Evolutionary conservation across 495 filamentous ascomycete genomes (phyloP).

Genomic region (Aspergillus indologenus): DNA sequence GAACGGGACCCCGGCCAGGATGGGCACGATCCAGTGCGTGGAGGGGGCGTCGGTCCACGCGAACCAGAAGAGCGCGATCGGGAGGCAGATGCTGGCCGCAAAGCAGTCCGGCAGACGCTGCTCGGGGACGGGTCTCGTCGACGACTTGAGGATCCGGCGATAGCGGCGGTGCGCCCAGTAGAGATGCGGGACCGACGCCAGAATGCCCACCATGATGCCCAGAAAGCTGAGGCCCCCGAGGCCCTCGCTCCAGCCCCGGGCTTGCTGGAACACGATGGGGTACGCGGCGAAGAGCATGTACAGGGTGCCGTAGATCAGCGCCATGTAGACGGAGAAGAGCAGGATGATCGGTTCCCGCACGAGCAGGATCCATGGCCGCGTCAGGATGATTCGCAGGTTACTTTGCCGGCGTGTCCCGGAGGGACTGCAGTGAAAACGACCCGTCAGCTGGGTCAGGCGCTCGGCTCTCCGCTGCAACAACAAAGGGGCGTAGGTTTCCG

Average conservation of each 20-base stretch:
- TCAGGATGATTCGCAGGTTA: too few relatives aligned
- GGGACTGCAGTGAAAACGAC: not conserved
- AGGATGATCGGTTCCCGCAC: slow-evolving; percentile 1
- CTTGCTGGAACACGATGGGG: slow-evolving; percentile 2
- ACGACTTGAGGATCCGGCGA: too few relatives aligned
- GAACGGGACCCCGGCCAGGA: not conserved
- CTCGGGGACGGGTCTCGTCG: not conserved
- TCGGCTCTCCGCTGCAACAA: not conserved
- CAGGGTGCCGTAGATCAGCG: slow-evolving; percentile 4
- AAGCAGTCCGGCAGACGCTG: not conserved
- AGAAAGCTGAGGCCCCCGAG: slow-evolving; percentile 2
- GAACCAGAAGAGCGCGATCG: slow-evolving; percentile 5
- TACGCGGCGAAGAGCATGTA: slow-evolving; percentile 6
- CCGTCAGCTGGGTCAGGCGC: not conserved
- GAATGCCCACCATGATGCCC: not conserved
- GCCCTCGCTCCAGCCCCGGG: slow-evolving; percentile 1
- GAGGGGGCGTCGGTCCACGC: slow-evolving; percentile 3
- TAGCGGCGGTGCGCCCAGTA: not conserved
- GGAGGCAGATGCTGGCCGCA: not conserved
- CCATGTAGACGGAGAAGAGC: slow-evolving; percentile 3
- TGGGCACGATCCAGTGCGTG: not conserved
- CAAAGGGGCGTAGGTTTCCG: not conserved
- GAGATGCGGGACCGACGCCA: not conserved
- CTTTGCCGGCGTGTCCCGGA: not conserved
- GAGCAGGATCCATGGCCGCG: slow-evolving; percentile 3